phyloP scores from a whole-genome alignment of 768 basidiomycete genomes.

The Tricholoma furcatifolium region DNA sequence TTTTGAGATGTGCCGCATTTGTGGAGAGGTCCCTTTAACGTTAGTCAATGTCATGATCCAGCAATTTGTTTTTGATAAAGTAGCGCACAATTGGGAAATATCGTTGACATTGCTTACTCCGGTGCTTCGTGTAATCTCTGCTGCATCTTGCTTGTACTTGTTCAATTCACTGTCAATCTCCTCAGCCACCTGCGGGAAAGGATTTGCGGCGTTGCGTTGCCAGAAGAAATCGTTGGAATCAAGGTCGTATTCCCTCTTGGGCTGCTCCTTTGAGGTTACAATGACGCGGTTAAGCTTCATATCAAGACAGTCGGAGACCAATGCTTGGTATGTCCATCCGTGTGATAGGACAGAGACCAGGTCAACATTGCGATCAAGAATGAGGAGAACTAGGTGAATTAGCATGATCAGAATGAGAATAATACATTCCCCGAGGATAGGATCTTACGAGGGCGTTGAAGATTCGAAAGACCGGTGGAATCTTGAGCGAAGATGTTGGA shows the following conservation, averaged over 20 bases:
- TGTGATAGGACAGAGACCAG: slow-evolving; percentile 91
- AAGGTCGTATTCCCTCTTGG: slow-evolving; percentile 88
- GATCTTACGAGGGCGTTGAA: slow-evolving; percentile 77
- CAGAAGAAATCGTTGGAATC: slow-evolving; percentile 99
- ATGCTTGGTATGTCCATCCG: slow-evolving; percentile 98
- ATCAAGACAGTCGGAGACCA: slow-evolving; percentile 95
- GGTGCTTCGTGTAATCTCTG: slow-evolving; percentile 93
- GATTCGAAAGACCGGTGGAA: slow-evolving; percentile 75
- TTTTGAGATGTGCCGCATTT: slow-evolving; percentile 93
- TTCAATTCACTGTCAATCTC: slow-evolving; percentile 93
- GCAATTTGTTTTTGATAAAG: not conserved
- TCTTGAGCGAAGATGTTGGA: slow-evolving; percentile 75
- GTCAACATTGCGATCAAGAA: slow-evolving; percentile 94
- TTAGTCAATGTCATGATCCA: not conserved
- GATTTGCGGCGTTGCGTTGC: slow-evolving; percentile 93
- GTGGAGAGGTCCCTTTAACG: slow-evolving; percentile 75
- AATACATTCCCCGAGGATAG: not conserved
- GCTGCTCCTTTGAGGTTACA: slow-evolving; percentile 62
- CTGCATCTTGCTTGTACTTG: slow-evolving; percentile 93
- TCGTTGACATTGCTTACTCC: slow-evolving; percentile 96
- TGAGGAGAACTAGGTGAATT: slow-evolving; percentile 71
- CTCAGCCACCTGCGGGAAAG: slow-evolving; percentile 98
- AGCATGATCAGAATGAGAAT: slow-evolving; percentile 11
- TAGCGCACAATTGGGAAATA: slow-evolving; percentile 83
- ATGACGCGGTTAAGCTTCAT: slow-evolving; percentile 96